Evolutionary conservation across 192 early-diverging fungal species (phyloP), one percentile per base, ranked within the genome.

Genomic region (Phycomyces nitens): DNA sequence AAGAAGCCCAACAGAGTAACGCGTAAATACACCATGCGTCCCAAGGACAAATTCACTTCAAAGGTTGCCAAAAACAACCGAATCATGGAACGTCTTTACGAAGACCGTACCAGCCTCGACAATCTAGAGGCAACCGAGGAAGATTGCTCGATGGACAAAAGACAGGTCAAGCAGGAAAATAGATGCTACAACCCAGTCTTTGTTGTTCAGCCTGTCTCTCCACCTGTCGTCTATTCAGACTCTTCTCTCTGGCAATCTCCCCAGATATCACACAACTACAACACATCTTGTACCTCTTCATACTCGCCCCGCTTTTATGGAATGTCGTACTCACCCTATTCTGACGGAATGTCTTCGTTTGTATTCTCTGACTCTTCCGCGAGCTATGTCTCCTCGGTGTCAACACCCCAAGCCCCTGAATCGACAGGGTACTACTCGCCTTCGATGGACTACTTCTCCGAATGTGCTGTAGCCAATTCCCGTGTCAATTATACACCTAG

Each of bases 1-100:
- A 62, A 50, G 34, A 52, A 38, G n/a, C 53, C 54, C 16, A 65
- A 65, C 41, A 21, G 54, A 2, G 39, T 44, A 11, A 47, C 44
- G 12, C 44, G 44, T 47, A 47, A 47, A 47, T 47, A 47, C 44
- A 47, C 44, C 12, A 47, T 47, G 44, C 44, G 44, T 11, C 44
- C 44, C 12, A 47, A 47, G 44, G 44, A 47, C 12, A 2, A 47
- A 14, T 59, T 59, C 57, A 59, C 57, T 42, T 59, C 57, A 0
- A 59, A 22, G 41, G 5, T 41, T 5, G 57, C 38, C 22, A 41
- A 43, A 10, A 59, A 59, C 14, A 59, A 59, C 41, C 21, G 41
- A 23, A 42, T 59, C 9, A 43, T 59, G 41, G 57, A 59, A 42
- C 41, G 9, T 44, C 38, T 59, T 0, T 59, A 23, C 3, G 3